Conservation (phyloP, 345 rosid species). For the Adansonia digitata region DNA sequence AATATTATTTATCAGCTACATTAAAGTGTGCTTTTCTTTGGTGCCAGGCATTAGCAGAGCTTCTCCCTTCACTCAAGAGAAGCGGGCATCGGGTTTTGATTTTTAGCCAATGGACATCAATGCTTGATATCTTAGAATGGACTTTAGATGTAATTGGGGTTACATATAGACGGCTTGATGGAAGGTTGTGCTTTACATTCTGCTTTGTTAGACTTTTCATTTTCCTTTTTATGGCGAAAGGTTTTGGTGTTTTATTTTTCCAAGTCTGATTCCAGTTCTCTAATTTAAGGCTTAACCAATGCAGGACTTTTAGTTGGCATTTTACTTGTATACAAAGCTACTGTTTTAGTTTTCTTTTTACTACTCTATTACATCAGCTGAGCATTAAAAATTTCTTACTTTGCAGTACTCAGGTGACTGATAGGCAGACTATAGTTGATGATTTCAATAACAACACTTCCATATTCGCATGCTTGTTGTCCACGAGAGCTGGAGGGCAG, state of each 20-base stretch:
- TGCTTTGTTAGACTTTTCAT: not conserved
- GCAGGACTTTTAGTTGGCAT: not conserved
- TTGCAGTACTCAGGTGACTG: slow-evolving; percentile 80
- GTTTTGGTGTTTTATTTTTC: not conserved
- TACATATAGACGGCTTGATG: slow-evolving; percentile 89
- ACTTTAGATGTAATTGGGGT: slow-evolving; percentile 80
- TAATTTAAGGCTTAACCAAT: not conserved
- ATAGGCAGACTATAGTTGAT: slow-evolving; percentile 86
- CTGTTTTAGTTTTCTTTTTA: not conserved
- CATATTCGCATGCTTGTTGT: slow-evolving; percentile 76
- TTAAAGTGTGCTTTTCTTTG: not conserved
- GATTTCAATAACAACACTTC: slow-evolving; percentile 72
- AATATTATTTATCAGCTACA: not conserved
- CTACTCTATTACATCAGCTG: not conserved
- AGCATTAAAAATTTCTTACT: not conserved
- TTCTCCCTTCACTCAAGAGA: slow-evolving; percentile 65
- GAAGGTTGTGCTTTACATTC: slow-evolving; percentile 45
- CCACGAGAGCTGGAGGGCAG: slow-evolving; percentile 96
- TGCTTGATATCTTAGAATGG: slow-evolving; percentile 98
- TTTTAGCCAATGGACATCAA: slow-evolving; percentile 98
- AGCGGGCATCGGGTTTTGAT: slow-evolving; percentile 80
- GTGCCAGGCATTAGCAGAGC: slow-evolving; percentile 72
- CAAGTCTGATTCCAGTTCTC: not conserved
- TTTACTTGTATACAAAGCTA: not conserved
- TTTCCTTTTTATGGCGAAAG: not conserved